phyloP scores from a whole-genome alignment of 2,329 filamentous ascomycete genomes.

The Paraconiothyrium brasiliense region DNA sequence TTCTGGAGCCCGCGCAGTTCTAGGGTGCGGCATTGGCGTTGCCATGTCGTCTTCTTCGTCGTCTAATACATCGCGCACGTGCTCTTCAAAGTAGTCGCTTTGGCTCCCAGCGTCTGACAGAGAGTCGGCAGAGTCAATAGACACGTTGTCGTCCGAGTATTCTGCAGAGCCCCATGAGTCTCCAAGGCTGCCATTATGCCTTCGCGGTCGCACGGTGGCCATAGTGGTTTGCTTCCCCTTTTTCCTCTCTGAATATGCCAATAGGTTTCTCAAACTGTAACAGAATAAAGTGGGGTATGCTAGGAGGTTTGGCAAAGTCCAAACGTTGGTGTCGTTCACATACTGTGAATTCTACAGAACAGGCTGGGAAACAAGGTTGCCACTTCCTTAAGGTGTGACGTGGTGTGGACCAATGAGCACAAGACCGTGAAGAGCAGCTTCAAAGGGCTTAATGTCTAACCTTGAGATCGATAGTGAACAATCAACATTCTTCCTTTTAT shows the following conservation, averaged over 20 bases:
- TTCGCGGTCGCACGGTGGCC: conserved; percentile 27
- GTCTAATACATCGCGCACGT: conserved; percentile 14
- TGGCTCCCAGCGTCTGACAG: conserved; percentile 33
- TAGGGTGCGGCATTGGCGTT: conserved; percentile 27
- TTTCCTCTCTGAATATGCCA: background rate
- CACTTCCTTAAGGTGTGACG: conserved; percentile 39
- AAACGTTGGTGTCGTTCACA: conserved; percentile 2
- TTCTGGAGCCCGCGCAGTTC: conserved; percentile 12
- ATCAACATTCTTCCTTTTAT: background rate
- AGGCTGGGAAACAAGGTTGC: conserved; percentile 33
- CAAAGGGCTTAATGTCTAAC: background rate
- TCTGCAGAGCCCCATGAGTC: conserved; percentile 48
- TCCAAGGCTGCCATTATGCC: conserved; percentile 38
- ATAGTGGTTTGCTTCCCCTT: conserved; percentile 19
- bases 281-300: conserved; percentile 8
- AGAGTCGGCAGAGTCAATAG: conserved; percentile 37
- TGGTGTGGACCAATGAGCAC: conserved; percentile 39
- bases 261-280: background rate
- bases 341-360: conserved; percentile 20
- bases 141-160: conserved; percentile 39
- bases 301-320: conserved; percentile 7
- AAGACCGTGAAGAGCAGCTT: background rate
- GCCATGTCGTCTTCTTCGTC: conserved; percentile 22
- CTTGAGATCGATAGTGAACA: background rate
- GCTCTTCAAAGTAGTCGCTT: conserved; percentile 34